Percentiles rank a stretch among this genome's conserved stretches.
Evolutionary conservation across 495 filamentous ascomycete species (phyloP).

Genomic region (Chlorociboria aeruginascens): DNA sequence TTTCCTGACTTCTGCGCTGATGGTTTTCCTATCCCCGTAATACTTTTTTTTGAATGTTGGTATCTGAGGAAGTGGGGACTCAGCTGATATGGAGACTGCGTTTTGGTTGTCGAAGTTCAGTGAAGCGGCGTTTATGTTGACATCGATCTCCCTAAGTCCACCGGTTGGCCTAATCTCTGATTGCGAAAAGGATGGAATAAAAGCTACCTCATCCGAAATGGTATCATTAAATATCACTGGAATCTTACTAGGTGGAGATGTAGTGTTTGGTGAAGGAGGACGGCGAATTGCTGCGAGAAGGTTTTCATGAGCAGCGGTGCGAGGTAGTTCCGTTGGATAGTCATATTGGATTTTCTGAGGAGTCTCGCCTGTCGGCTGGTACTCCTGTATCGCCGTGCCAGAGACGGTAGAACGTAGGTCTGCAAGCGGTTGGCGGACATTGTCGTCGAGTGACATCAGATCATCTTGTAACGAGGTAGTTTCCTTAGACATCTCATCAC

Average conservation of each 20-base stretch:
- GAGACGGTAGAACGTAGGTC: slow-evolving; percentile 54
- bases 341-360: slow-evolving; percentile 66
- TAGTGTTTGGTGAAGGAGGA: slow-evolving; percentile 9
- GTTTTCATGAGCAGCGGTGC: slow-evolving; percentile 56
- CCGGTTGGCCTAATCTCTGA: slow-evolving; percentile 20
- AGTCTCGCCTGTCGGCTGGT: slow-evolving; percentile 72
- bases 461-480: slow-evolving; percentile 38
- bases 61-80: slow-evolving; percentile 33
- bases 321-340: slow-evolving; percentile 64
- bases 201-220: neutral
- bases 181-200: neutral
- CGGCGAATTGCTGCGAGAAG: slow-evolving; percentile 15
- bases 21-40: slow-evolving; percentile 25
- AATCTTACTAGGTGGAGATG: neutral
- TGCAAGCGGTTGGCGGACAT: slow-evolving; percentile 54
- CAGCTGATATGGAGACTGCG: neutral
- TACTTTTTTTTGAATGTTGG: slow-evolving; percentile 40
- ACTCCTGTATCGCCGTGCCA: slow-evolving; percentile 55
- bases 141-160: slow-evolving; percentile 43
- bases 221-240: slow-evolving; percentile 17
- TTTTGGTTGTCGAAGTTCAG: slow-evolving; percentile 18
- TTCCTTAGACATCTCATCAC: slow-evolving; percentile 46
- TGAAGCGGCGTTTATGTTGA: slow-evolving; percentile 27
- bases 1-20: slow-evolving; percentile 32
- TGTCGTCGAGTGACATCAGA: slow-evolving; percentile 44